These are phyloP conservation scores for Combretum micranthum DNA, from an alignment of 345 rosid genomes.

Conservation along the genomic window DNA sequence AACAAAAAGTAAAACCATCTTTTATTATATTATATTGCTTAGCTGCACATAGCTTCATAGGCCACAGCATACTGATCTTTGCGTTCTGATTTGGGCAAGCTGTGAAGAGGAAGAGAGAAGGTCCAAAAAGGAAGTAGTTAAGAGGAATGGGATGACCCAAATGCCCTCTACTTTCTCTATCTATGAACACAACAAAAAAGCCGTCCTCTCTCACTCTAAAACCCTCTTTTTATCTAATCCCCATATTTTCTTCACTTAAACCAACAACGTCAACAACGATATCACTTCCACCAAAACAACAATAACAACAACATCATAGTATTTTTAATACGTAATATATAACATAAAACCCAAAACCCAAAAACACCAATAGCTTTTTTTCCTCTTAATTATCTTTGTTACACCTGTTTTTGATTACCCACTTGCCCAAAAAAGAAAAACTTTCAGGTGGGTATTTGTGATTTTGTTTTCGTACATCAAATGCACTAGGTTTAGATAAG, in stretches of 20 bases:
- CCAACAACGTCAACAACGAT: not conserved
- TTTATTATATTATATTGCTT: no score
- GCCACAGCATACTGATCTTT: not conserved
- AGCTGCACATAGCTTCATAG: no score
- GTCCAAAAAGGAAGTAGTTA: conserved; percentile 26
- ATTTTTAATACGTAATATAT: no score
- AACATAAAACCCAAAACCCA: no score
- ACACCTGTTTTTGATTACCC: no score
- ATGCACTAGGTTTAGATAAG: conserved; percentile 29
- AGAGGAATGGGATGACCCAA: conserved; percentile 38
- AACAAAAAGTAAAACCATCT: no score
- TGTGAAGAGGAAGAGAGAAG: conserved; percentile 9
- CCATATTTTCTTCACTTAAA: conserved; percentile 7
- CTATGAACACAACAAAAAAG: not conserved
- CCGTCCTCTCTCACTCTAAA: conserved; percentile 10
- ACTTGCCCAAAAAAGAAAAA: conserved; percentile 10
- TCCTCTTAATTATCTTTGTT: no score
- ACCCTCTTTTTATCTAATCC: conserved; percentile 8
- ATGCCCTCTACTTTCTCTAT: conserved; percentile 4
- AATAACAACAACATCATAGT: no score
- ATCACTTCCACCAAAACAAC: no score
- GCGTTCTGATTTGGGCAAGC: not conserved
- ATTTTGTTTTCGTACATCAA: conserved; percentile 25
- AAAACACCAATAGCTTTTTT: no score
- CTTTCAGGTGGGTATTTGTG: conserved; percentile 12